Evolutionary conservation across 208 protist genomes (phyloP), one percentile per base, ranked within the genome.

Genomic region (Acanthamoeba triangularis): DNA sequence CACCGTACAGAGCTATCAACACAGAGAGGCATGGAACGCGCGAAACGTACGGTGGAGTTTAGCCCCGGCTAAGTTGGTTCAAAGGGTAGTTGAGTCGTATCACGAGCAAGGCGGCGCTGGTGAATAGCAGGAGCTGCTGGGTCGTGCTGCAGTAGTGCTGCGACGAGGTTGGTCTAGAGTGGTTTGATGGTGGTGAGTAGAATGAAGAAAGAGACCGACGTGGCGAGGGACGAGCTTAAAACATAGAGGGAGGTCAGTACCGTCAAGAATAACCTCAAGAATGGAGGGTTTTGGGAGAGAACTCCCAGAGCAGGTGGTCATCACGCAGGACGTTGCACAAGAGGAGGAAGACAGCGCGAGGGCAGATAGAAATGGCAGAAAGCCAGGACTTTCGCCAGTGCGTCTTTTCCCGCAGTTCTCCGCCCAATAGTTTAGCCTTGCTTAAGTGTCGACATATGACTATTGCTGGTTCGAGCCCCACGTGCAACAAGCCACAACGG

Each of bases 221-320:
- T 28, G 5, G n/a, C 30, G 11, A 72, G 65, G 16, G 13, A 14
- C 16, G 61, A 10, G n/a, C 65, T 72, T 72, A 37, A 37, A 37
- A 37, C 25, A 23, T 72, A 37, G n/a, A 72, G 25, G 65, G 65
- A 72, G 65, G 65, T 33, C 80, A 23, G 18, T 25, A 88, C 47
- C 61, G 47, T 13, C 80, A 88, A 88, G 49, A 25, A 88, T 54
- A 35, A 54, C 14, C 23, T 25, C 80, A 63, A 88, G 25, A 54
- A 30, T 54, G 41, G 74, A 82, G 74, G 74, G 52, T 88, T 88
- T 88, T 37, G 49, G 49, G 49, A 41, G 80, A 88, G 80, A 88
- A 88, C 80, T 63, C 80, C 49, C 80, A 28, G 25, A 41, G 44
- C 33, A 44, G 44, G 63, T 88, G n/a, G 23, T 33, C 28, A 28